Percentiles rank a stretch among this genome's conserved stretches.
phyloP scores from a whole-genome alignment of 2,329 filamentous ascomycete genomes.

The Botryotinia calthae region DNA sequence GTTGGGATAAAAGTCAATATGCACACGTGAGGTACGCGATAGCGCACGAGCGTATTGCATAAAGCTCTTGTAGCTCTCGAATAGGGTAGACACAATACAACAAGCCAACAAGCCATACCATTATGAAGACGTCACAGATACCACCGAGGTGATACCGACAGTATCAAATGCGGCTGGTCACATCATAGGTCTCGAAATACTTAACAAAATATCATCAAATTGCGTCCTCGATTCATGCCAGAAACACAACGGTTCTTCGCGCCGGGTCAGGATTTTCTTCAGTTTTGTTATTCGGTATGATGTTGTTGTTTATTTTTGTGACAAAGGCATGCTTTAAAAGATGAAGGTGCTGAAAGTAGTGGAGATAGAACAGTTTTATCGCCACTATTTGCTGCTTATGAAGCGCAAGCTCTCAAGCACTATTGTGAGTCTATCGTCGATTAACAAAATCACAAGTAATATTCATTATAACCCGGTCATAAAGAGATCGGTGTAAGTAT shows the following conservation, averaged over 20 bases:
- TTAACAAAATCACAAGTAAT: slow-evolving; percentile 38
- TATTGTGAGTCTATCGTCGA: slow-evolving; percentile 36
- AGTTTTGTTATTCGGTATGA: slow-evolving; percentile 28
- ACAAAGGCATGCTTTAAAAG: slow-evolving; percentile 38
- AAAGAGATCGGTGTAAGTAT: neutral
- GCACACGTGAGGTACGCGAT: no score
- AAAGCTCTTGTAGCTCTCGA: no score
- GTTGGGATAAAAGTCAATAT: no score
- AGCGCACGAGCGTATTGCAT: no score
- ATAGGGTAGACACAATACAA: no score
- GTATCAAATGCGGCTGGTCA: slow-evolving; percentile 32
- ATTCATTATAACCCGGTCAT: neutral
- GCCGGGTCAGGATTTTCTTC: slow-evolving; percentile 37
- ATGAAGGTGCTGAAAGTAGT: slow-evolving; percentile 43
- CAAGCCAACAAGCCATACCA: no score
- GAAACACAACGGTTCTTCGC: slow-evolving; percentile 44
- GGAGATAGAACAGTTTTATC: slow-evolving; percentile 38
- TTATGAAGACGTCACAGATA: no score
- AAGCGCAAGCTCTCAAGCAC: slow-evolving; percentile 36
- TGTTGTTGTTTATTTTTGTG: slow-evolving; percentile 42
- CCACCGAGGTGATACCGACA: no score
- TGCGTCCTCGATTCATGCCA: slow-evolving; percentile 40
- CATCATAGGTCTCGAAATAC: slow-evolving; percentile 26
- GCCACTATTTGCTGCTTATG: slow-evolving; percentile 38
- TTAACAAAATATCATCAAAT: slow-evolving; percentile 30